Evolutionary conservation across 2,329 filamentous ascomycete species (phyloP).

Genomic region (Hypoxylon sp.): DNA sequence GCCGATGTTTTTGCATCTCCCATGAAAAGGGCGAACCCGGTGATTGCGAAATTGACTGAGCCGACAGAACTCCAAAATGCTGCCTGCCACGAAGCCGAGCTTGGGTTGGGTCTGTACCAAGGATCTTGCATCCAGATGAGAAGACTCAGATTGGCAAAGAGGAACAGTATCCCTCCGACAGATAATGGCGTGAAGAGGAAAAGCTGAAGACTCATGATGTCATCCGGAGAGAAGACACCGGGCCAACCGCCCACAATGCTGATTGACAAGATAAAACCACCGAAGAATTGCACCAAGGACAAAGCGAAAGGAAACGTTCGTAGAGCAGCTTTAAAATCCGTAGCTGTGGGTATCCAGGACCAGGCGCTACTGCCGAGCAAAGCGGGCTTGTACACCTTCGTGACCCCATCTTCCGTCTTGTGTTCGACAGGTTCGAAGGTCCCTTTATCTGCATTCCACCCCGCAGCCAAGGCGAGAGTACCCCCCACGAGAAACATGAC

Average conservation of each 20-base stretch:
- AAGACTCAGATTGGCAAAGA: conserved; percentile 34
- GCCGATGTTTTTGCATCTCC: conserved; percentile 6
- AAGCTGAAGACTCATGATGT: conserved; percentile 6
- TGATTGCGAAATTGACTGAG: conserved; percentile 33
- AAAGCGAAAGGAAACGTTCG: conserved; percentile 18
- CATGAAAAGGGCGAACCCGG: conserved; percentile 32
- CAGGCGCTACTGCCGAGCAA: conserved; percentile 26
- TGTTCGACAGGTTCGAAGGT: conserved; percentile 17
- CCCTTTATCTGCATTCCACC: conserved; percentile 26
- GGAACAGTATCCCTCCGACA: conserved; percentile 34
- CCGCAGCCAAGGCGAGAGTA: conserved; percentile 17
- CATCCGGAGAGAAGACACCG: conserved; percentile 23
- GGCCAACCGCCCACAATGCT: conserved; percentile 25
- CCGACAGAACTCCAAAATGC: conserved; percentile 39
- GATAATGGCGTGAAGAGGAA: conserved; percentile 31
- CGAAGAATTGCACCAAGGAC: conserved; percentile 18
- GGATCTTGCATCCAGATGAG: conserved; percentile 28
- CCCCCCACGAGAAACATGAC: conserved; percentile 1
- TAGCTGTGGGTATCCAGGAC: conserved; percentile 20
- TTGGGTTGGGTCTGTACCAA: conserved; percentile 39
- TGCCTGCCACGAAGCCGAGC: conserved; percentile 33
- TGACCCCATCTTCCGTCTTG: conserved; percentile 19
- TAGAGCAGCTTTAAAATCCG: conserved; percentile 8
- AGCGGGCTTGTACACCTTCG: conserved; percentile 27
- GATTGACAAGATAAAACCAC: conserved; percentile 22